Evolutionary conservation across 768 basidiomycete species (phyloP), one percentile per base, ranked within the genome.

Genomic region (Russula foetens): DNA sequence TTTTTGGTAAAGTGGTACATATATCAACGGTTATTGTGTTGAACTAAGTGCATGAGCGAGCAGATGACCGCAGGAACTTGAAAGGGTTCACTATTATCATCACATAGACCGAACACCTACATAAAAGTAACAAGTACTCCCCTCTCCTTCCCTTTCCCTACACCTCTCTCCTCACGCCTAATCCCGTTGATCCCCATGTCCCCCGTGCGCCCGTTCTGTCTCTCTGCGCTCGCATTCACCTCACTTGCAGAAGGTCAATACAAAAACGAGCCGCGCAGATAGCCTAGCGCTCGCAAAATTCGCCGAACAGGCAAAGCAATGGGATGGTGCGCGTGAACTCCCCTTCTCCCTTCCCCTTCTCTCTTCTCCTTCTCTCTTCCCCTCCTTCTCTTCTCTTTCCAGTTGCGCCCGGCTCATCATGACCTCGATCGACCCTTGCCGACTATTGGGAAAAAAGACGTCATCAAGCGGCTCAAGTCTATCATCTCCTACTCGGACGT

Each of bases 301-400:
- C 59, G 87, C 89, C 48, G 89, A 89, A 70, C 88, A 92, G 75
- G 90, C 92, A 38, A 90, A 92, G 72, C 87, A 92, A 54, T 92
- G 92, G 71, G 84, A 90, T 76, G 92, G 92, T 92, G 59, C 54
- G 75, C 61, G 2, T n/a, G 2, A 3, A 19, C 21, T 4, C 28
- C 6, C 23, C 7, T 17, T 49, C 35, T 4, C 26, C 57, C 51
- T 31, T 23, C 49, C 45, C n/a, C n/a, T n/a, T n/a, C n/a, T n/a
- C n/a, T n/a, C n/a, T n/a, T n/a, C n/a, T n/a, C 7, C 17, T n/a
- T n/a, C n/a, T n/a, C n/a, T n/a, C n/a, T n/a, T n/a, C n/a, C n/a
- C n/a, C n/a, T n/a, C n/a, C n/a, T n/a, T n/a, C 11, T 11, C 8
- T 17, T 19, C 39, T 35, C 9, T 33, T 4, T 33, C 35, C 11